Evolutionary conservation across 352 stramenopile species (phyloP).

Genomic region (Phytopythium montanum): DNA sequence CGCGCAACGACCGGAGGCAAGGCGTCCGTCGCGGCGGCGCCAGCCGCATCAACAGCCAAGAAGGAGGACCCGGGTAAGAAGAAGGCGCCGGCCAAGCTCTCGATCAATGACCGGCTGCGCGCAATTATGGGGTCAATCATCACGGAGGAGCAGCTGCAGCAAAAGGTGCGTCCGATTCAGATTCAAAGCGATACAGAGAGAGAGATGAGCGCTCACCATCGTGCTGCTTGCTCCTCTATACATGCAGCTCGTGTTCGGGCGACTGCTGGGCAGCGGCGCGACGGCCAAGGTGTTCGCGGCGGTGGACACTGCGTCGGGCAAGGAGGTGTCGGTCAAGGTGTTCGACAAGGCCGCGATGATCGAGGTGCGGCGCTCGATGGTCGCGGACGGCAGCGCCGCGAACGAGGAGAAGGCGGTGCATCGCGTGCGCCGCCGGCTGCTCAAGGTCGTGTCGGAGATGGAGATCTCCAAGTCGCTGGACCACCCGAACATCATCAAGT

Average conservation of each 20-base stretch:
- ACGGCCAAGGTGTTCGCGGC: constrained; percentile 77
- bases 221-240: constrained; percentile 10
- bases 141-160: constrained; percentile 51
- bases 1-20: background rate
- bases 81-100: constrained; percentile 12
- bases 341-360: constrained; percentile 85
- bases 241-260: constrained; percentile 52
- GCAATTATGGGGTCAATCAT: constrained; percentile 57
- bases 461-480: constrained; percentile 68
- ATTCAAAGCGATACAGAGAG: background rate
- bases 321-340: constrained; percentile 69
- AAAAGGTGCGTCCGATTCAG: constrained; percentile 25
- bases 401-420: constrained; percentile 64
- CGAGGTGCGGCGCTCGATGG: constrained; percentile 73
- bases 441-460: constrained; percentile 84
- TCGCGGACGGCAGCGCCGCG: constrained; percentile 49
- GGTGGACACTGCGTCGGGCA: constrained; percentile 38
- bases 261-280: constrained; percentile 59
- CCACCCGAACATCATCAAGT: constrained; percentile 82
- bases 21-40: constrained; percentile 4
- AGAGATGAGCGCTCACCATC: background rate
- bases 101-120: constrained; percentile 62
- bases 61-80: background rate
- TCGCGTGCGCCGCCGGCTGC: constrained; percentile 59
- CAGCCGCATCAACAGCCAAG: background rate